phyloP scores from a whole-genome alignment of 306 rosid genomes.

The Cicer chorassanicum region DNA sequence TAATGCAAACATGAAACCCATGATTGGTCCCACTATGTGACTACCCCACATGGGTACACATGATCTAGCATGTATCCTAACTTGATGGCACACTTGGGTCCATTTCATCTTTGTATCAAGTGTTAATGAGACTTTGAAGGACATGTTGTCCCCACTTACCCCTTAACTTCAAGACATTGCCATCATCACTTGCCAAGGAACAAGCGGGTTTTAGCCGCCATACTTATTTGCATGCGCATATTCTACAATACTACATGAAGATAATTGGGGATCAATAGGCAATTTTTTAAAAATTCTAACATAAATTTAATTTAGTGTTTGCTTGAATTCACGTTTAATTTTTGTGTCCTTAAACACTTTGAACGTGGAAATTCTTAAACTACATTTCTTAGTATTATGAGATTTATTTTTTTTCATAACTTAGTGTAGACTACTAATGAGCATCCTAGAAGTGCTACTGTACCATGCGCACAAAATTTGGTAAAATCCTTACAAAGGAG shows the following conservation, averaged over 20 bases:
- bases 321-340: no score
- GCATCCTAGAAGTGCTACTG: conserved; percentile 67
- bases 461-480: conserved; percentile 65
- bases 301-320: no score
- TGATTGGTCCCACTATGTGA: conserved; percentile 72
- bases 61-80: conserved; percentile 79
- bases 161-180: conserved; percentile 57
- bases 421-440: conserved; percentile 39
- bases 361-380: no score
- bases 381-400: no score
- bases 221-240: conserved; percentile 62
- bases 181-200: conserved; percentile 48
- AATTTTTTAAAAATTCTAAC: no score
- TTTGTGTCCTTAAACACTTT: no score
- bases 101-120: conserved; percentile 55
- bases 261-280: no score
- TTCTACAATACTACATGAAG: no score
- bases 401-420: background rate
- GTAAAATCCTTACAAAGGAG: conserved; percentile 45
- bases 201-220: conserved; percentile 66
- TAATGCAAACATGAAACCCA: conserved; percentile 54
- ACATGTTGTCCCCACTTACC: conserved; percentile 69
- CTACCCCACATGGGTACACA: conserved; percentile 61
- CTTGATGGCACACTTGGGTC: conserved; percentile 62
- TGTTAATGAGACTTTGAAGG: conserved; percentile 41